Evolutionary conservation across 2,329 filamentous ascomycete genomes (phyloP), one percentile per base, ranked within the genome.

Genomic region (Xylaria sp.): DNA sequence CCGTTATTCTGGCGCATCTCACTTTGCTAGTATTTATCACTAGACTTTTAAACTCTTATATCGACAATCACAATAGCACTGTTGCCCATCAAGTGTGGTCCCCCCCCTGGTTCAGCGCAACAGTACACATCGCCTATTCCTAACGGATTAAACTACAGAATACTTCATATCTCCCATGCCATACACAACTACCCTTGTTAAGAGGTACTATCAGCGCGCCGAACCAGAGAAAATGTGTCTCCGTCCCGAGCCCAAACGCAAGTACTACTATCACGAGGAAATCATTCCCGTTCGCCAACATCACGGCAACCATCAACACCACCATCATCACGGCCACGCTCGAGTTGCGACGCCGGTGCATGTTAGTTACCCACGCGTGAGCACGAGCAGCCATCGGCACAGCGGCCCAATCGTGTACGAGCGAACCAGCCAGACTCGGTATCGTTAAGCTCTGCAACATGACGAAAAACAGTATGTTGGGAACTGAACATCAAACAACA

Each of bases 231-330:
- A 75, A 28, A 88, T 88, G 86, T 88, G 86, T 75, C 86, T 88
- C 80, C 76, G 79, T 56, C 71, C 79, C 64, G 79, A 82, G 67
- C 82, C 83, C 64, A 78, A 76, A 36, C 83, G 81, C 49, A 82
- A 82, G 56, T 86, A 88, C 80, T 88, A 88, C 80, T 86, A 88
- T 77, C 83, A 83, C 76, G 84, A 88, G 79, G 85, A 88, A 72
- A 81, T 84, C 71, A 81, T 85, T 56, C 86, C 86, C 52, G 80
- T 82, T 66, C 80, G 84, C 49, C 80, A 82, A 58, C 75, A 78
- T 71, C 70, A 74, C 51, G 77, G 78, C 69, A 76, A 74, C 23
- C 76, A 80, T 55, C 77, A 77, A 58, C 78, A 80, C 55, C 78
- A 81, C 23, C 76, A 80, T 57, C 77, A 77, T 59, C 66, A 62